phyloP scores from a whole-genome alignment of 805 yeast genomes.

The Vanderwaltozyma verrucispora region DNA sequence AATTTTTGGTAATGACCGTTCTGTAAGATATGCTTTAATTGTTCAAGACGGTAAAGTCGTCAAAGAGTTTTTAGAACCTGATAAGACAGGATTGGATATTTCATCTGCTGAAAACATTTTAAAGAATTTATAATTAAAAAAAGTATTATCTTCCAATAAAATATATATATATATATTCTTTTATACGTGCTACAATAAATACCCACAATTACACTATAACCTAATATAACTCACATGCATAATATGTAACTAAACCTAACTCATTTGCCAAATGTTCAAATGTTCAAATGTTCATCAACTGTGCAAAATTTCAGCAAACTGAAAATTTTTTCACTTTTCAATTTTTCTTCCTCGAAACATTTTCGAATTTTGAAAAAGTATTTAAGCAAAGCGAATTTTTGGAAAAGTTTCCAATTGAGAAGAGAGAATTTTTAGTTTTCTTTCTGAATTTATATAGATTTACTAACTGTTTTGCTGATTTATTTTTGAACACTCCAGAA shows the following conservation, averaged over 20 bases:
- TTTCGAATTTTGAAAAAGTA: not conserved
- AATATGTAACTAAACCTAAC: too few relatives aligned
- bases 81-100: conserved; percentile 56
- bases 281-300: too few relatives aligned
- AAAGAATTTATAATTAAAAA: not conserved
- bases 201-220: too few relatives aligned
- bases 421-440: not conserved
- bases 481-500: not conserved
- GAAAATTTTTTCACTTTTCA: not conserved
- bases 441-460: not conserved
- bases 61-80: conserved; percentile 68
- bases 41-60: conserved; percentile 67
- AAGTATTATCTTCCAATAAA: too few relatives aligned
- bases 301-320: not conserved
- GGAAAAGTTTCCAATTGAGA: too few relatives aligned
- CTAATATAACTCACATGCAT: too few relatives aligned
- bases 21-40: conserved; percentile 64
- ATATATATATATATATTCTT: too few relatives aligned
- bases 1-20: conserved; percentile 67
- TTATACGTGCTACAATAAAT: too few relatives aligned
- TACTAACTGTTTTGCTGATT: not conserved
- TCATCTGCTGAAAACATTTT: conserved; percentile 33
- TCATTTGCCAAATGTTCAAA: too few relatives aligned
- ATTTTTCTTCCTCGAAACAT: too few relatives aligned
- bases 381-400: not conserved